These are phyloP conservation scores for Pseudomicrostroma phylloplanum DNA, from an alignment of 1,284 basidiomycete species.

Conservation along the genomic window DNA sequence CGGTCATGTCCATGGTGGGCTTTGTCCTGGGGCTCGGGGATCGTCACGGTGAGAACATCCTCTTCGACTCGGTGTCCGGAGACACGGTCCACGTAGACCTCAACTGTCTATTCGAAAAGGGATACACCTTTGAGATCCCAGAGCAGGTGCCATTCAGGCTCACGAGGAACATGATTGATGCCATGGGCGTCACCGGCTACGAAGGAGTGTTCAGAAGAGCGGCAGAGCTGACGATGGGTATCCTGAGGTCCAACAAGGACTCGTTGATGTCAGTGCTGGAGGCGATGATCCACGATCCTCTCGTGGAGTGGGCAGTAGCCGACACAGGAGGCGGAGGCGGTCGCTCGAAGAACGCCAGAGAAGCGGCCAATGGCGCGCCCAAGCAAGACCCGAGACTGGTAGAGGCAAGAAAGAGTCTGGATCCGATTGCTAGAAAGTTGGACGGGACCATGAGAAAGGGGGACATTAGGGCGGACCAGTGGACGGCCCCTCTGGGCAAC, in stretches of 20 bases:
- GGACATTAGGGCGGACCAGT: constrained; percentile 18
- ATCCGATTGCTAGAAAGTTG: constrained; percentile 43
- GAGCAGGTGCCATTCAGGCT: constrained; percentile 93
- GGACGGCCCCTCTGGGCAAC: constrained; percentile 30
- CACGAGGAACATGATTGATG: constrained; percentile 89
- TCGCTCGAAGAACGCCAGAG: not conserved
- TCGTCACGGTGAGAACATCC: constrained; percentile 92
- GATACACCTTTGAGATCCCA: constrained; percentile 74
- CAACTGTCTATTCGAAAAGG: constrained; percentile 96
- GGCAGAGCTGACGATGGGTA: constrained; percentile 81
- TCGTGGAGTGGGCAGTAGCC: constrained; percentile 72
- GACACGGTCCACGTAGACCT: constrained; percentile 96
- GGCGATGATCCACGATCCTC: constrained; percentile 93
- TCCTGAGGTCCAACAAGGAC: constrained; percentile 85
- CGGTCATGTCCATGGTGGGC: constrained; percentile 99
- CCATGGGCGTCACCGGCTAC: constrained; percentile 83
- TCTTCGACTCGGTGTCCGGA: constrained; percentile 80
- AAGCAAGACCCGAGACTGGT: constrained; percentile 31
- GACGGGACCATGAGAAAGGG: constrained; percentile 33
- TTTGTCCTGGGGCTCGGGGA: constrained; percentile 98
- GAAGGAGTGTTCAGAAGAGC: constrained; percentile 91
- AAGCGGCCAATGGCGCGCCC: constrained; percentile 18
- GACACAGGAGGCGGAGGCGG: not conserved
- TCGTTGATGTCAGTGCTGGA: constrained; percentile 93
- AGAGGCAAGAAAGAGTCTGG: constrained; percentile 41